Evolutionary conservation across 257 asterid species (phyloP).

Genomic region (Lithospermum erythrorhizon): DNA sequence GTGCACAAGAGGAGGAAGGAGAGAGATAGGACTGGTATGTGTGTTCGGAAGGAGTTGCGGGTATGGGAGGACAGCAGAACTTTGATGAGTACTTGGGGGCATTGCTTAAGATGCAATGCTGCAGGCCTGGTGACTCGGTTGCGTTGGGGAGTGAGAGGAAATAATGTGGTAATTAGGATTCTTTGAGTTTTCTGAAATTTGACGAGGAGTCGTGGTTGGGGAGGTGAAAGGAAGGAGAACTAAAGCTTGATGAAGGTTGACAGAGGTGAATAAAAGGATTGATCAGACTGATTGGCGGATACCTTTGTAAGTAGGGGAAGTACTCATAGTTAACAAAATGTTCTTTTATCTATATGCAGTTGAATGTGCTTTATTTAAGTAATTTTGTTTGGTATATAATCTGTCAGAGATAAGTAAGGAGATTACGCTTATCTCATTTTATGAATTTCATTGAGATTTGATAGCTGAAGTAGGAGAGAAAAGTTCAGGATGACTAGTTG

Average conservation of each 20-base stretch:
- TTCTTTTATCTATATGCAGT: no score
- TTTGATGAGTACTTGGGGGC: no score
- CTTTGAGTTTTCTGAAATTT: conserved; percentile 47
- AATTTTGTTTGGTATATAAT: no score
- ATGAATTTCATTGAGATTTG: background rate
- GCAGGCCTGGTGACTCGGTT: conserved; percentile 57
- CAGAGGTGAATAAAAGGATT: conserved; percentile 48
- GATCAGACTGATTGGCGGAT: conserved; percentile 57
- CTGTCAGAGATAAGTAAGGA: background rate
- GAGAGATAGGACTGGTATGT: conserved; percentile 54
- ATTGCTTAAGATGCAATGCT: conserved; percentile 55
- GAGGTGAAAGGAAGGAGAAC: conserved; percentile 17
- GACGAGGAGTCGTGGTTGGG: conserved; percentile 60
- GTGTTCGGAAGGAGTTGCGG: conserved; percentile 77
- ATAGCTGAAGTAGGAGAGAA: background rate
- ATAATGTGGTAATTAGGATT: conserved; percentile 35
- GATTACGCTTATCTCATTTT: no score
- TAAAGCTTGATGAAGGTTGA: conserved; percentile 49
- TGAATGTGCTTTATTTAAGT: background rate
- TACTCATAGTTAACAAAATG: background rate
- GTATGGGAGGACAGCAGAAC: conserved; percentile 87
- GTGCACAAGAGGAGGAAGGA: conserved; percentile 28
- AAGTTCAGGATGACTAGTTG: background rate
- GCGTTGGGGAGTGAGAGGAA: conserved; percentile 24
- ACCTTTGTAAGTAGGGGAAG: conserved; percentile 43